These are phyloP conservation scores for Boletus bicolor DNA, from an alignment of 768 basidiomycete species.

Conservation along the genomic window DNA sequence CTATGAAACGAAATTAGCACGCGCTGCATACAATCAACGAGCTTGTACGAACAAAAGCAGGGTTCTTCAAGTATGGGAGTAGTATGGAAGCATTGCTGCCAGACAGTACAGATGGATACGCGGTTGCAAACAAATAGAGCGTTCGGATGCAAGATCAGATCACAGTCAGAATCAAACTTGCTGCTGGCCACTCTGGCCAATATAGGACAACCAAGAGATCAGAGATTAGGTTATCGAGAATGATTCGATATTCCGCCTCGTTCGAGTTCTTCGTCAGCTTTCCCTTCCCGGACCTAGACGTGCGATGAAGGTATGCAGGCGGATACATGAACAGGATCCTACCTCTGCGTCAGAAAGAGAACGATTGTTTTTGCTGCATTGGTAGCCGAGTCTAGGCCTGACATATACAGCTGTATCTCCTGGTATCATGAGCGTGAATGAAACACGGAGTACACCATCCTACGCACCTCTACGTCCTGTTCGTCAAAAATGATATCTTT, in stretches of 20 bases:
- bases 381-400: conserved; percentile 76
- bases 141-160: no score
- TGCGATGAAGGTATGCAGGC: neutral
- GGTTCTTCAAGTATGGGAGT: no score
- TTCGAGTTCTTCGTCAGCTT: conserved; percentile 88
- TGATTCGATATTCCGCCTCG: conserved; percentile 89
- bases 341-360: conserved; percentile 70
- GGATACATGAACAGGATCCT: neutral
- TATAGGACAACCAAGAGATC: conserved; percentile 86
- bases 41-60: no score
- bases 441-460: neutral
- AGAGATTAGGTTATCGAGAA: conserved; percentile 87
- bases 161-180: conserved; percentile 74
- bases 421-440: conserved; percentile 24
- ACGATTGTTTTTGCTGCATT: conserved; percentile 85
- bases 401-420: conserved; percentile 70
- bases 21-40: no score
- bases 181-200: conserved; percentile 98
- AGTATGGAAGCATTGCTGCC: no score
- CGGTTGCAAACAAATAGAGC: no score
- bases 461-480: conserved; percentile 56
- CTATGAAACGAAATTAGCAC: no score
- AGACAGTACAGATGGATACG: no score
- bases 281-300: conserved; percentile 71
- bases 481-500: conserved; percentile 62